Conservation (phyloP, 2,329 filamentous ascomycete genomes). For the Alternaria consortialis region DNA sequence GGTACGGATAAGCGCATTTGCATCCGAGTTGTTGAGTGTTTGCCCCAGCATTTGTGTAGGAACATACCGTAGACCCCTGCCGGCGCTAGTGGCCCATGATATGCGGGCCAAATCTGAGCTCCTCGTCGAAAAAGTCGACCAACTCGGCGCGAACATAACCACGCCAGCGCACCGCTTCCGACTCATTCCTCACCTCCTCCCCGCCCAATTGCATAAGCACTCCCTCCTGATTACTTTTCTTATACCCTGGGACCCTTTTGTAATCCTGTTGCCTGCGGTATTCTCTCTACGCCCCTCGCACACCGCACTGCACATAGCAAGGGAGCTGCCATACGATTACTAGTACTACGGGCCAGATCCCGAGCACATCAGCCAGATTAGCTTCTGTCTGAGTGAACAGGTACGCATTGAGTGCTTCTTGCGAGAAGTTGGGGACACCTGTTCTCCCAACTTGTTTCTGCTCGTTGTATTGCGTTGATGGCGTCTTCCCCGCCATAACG, state of each 20-base stretch:
- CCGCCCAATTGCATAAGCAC: conserved; percentile 30
- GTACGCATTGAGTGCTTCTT: conserved; percentile 31
- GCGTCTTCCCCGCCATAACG: conserved; percentile 18
- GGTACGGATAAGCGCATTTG: not conserved
- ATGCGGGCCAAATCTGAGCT: conserved; percentile 19
- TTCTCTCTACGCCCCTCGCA: conserved; percentile 17
- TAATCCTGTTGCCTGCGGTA: conserved; percentile 28
- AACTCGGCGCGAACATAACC: conserved; percentile 29
- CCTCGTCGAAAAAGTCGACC: conserved; percentile 39
- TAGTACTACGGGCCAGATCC: conserved; percentile 46
- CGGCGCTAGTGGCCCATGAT: conserved; percentile 24
- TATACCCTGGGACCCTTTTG: conserved; percentile 17
- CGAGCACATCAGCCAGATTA: conserved; percentile 46
- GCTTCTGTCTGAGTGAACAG: conserved; percentile 42
- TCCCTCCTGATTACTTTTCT: conserved; percentile 21
- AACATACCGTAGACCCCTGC: conserved; percentile 20
- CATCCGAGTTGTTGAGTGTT: conserved; percentile 15
- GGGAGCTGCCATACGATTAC: conserved; percentile 42
- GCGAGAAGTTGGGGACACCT: conserved; percentile 19
- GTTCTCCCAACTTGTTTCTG: not conserved
- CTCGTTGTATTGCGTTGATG: conserved; percentile 3
- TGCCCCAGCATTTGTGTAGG: conserved; percentile 16
- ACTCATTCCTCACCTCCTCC: conserved; percentile 30
- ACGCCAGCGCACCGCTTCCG: conserved; percentile 31
- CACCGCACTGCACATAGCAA: conserved; percentile 33